phyloP scores from a whole-genome alignment of 495 filamentous ascomycete genomes.

The Podospora comata region DNA sequence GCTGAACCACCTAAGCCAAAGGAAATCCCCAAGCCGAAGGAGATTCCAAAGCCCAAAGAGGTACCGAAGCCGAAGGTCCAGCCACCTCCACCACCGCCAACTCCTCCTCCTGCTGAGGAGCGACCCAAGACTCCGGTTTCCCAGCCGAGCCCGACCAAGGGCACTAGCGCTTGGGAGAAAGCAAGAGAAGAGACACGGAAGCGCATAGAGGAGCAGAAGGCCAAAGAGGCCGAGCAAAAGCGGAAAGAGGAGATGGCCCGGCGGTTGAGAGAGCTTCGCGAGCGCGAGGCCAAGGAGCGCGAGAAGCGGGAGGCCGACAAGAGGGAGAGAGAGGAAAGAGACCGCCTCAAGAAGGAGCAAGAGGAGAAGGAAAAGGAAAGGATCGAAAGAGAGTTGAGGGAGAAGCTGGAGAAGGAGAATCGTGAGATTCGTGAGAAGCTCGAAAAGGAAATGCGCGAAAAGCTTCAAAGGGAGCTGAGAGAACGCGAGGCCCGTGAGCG shows the following conservation, averaged over 20 bases:
- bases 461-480: conserved; percentile 44
- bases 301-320: conserved; percentile 51
- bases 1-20: neutral
- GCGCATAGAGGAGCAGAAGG: conserved; percentile 60
- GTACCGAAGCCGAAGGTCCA: conserved; percentile 31
- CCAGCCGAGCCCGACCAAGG: conserved; percentile 22
- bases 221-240: conserved; percentile 47
- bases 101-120: neutral
- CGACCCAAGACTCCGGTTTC: conserved; percentile 23
- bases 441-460: conserved; percentile 27
- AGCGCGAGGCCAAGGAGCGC: conserved; percentile 60
- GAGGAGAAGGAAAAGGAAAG: conserved; percentile 41
- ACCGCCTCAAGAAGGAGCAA: conserved; percentile 39
- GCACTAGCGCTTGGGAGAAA: conserved; percentile 58
- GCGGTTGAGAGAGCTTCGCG: conserved; percentile 52
- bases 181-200: conserved; percentile 65
- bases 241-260: conserved; percentile 50
- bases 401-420: conserved; percentile 39
- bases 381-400: conserved; percentile 47
- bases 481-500: conserved; percentile 39
- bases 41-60: conserved; percentile 9
- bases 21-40: conserved; percentile 2
- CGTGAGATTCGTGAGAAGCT: conserved; percentile 35
- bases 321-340: conserved; percentile 36
- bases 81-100: conserved; percentile 13